Percentiles rank a stretch among this genome's conserved stretches.
These are phyloP conservation scores for Chamaecrista fasciculata DNA, from an alignment of 306 rosid genomes.

Conservation along the genomic window DNA sequence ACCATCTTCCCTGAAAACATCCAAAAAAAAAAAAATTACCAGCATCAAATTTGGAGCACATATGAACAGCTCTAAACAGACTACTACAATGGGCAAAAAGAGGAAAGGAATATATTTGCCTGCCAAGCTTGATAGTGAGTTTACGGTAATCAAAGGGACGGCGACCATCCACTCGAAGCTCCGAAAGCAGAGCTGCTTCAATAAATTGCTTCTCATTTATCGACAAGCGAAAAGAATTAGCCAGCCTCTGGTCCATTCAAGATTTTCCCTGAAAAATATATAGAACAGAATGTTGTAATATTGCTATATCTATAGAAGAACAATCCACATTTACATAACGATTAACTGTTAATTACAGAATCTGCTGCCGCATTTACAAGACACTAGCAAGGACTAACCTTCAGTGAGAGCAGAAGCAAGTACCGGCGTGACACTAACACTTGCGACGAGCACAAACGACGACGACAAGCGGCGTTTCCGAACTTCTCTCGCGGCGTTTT, in stretches of 20 bases:
- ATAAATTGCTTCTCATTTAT: constrained; percentile 67
- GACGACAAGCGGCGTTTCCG: too few species aligned
- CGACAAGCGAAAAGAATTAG: constrained; percentile 56
- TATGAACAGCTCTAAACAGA: neutral
- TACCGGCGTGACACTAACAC: too few species aligned
- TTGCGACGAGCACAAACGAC: too few species aligned
- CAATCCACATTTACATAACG: too few species aligned
- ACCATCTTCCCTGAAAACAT: constrained; percentile 50
- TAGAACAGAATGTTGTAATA: neutral
- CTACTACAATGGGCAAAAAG: neutral
- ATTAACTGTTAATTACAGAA: too few species aligned
- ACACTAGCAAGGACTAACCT: too few species aligned
- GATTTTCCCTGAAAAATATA: neutral
- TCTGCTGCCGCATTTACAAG: too few species aligned
- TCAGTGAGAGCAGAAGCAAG: too few species aligned
- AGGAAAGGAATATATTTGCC: constrained; percentile 22
- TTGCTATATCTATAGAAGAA: too few species aligned
- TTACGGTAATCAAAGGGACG: constrained; percentile 78
- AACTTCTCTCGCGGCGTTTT: too few species aligned
- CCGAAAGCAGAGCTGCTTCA: constrained; percentile 55
- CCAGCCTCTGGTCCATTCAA: constrained; percentile 72
- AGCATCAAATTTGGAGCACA: neutral
- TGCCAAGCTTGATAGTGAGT: constrained; percentile 63
- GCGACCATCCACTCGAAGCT: constrained; percentile 80
- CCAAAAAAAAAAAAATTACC: neutral